Evolutionary conservation across 1,284 basidiomycete genomes (phyloP).

Genomic region (Kwoniella shivajii): DNA sequence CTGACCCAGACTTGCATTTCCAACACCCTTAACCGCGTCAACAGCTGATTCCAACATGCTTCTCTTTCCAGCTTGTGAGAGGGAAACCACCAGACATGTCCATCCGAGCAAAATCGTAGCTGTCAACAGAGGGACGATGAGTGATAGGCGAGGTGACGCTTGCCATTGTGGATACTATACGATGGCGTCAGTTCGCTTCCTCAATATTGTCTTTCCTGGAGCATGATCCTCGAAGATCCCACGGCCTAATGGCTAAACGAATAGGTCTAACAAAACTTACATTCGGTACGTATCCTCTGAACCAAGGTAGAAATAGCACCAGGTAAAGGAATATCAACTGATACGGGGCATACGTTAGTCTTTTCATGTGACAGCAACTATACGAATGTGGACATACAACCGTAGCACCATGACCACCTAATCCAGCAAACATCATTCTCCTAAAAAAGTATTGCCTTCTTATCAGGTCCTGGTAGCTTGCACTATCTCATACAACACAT

Average conservation of each 20-base stretch:
- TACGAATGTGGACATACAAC: constrained; percentile 28
- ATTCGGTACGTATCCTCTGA: constrained; percentile 52
- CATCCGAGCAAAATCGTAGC: constrained; percentile 48
- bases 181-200: too few relatives aligned
- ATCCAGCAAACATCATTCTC: constrained; percentile 26
- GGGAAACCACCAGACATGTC: constrained; percentile 42
- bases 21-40: constrained; percentile 32
- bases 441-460: constrained; percentile 12
- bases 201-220: too few relatives aligned
- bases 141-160: constrained; percentile 44
- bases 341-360: not conserved
- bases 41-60: constrained; percentile 26
- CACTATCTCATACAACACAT: not conserved
- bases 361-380: not conserved
- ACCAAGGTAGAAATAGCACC: constrained; percentile 51
- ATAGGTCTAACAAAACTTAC: constrained; percentile 28
- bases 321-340: constrained; percentile 54
- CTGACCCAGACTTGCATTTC: constrained; percentile 22
- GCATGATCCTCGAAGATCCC: not conserved
- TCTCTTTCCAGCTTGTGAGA: constrained; percentile 42
- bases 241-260: not conserved
- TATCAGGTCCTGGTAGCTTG: not conserved
- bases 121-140: constrained; percentile 51
- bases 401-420: constrained; percentile 38
- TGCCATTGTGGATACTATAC: constrained; percentile 53